These are phyloP conservation scores for Vigna radiata DNA, from an alignment of 306 rosid genomes.

Conservation along the genomic window DNA sequence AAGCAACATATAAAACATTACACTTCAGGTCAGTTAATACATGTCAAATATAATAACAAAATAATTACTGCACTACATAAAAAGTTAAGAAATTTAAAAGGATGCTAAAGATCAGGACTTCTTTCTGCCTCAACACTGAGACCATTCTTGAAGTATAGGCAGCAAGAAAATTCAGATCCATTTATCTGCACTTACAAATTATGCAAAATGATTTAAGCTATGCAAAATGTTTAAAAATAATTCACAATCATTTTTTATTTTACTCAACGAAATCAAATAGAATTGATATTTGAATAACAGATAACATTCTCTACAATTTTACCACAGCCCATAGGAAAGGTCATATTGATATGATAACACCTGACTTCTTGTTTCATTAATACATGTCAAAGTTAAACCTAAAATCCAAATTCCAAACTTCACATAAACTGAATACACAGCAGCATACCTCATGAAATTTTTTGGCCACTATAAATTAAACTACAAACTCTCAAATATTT, in stretches of 20 bases:
- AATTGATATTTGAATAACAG: not conserved
- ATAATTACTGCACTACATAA: slow-evolving; percentile 3
- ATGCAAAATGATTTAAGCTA: not conserved
- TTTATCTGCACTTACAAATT: not conserved
- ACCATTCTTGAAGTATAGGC: not conserved
- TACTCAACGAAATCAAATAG: not conserved
- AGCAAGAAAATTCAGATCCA: not conserved
- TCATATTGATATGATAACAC: not conserved
- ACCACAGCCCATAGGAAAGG: not conserved
- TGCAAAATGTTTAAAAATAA: not conserved
- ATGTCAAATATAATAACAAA: slow-evolving; percentile 9
- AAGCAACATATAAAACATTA: slow-evolving; percentile 9
- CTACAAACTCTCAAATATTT: not conserved
- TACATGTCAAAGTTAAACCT: not conserved
- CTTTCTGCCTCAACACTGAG: not conserved
- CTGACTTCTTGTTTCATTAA: not conserved
- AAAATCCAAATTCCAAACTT: slow-evolving; percentile 9
- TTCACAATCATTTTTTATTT: not conserved
- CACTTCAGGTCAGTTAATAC: not conserved
- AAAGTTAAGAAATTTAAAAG: not conserved
- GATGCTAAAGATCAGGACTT: not conserved
- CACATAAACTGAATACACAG: not conserved
- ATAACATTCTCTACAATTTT: not conserved
- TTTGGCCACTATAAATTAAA: not conserved
- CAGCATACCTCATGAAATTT: not conserved